Conservation (phyloP, 2,329 filamentous ascomycete species). For the Calonectria hongkongensis region DNA sequence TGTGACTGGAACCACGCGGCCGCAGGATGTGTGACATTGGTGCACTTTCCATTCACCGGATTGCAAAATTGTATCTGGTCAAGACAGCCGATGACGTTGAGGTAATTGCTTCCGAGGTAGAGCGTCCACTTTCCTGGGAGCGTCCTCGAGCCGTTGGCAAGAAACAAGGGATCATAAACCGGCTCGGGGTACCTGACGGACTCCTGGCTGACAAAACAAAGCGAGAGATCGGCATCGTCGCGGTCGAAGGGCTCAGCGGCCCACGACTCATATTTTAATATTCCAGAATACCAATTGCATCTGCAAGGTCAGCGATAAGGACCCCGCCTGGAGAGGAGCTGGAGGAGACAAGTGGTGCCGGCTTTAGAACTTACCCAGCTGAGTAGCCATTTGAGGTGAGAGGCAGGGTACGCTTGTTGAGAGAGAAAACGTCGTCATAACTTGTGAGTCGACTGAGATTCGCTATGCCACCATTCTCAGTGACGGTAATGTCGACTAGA, state of each 20-base stretch:
- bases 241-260: conserved; percentile 1
- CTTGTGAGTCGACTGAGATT: not conserved
- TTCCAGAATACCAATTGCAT: not conserved
- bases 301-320: not conserved
- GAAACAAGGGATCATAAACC: not conserved
- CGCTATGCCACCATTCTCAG: not conserved
- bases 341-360: too few relatives aligned
- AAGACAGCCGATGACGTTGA: not conserved
- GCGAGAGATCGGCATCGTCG: not conserved
- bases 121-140: too few relatives aligned
- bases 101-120: conserved; percentile 1
- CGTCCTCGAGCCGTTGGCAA: not conserved
- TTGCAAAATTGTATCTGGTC: conserved; percentile 16
- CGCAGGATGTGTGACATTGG: not conserved
- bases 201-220: not conserved
- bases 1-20: not conserved
- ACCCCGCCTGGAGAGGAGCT: too few relatives aligned
- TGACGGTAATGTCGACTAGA: not conserved
- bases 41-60: not conserved
- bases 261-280: not conserved
- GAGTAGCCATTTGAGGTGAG: not conserved
- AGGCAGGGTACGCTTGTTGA: not conserved
- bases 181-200: not conserved
- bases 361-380: not conserved
- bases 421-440: not conserved